Conservation (phyloP, 75 land plant genomes). For the Isoetes taiwanensis region DNA sequence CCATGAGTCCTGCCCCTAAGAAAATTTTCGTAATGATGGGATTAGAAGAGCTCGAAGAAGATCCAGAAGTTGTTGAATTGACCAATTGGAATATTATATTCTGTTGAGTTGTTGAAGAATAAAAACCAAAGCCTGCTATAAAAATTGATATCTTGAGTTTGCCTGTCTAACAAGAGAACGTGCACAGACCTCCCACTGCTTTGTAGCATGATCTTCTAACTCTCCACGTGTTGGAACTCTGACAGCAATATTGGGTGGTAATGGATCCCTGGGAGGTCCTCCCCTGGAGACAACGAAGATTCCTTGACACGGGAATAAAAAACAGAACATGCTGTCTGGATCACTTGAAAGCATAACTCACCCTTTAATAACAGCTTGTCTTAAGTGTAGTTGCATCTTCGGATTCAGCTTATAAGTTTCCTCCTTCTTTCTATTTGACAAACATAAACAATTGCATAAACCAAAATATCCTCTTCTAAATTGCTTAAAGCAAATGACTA, state of each 20-base stretch:
- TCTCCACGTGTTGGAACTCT: conserved; percentile 63
- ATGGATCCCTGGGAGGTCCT: conserved; percentile 65
- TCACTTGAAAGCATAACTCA: conserved; percentile 23
- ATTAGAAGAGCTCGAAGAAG: no score
- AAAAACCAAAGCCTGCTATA: background rate
- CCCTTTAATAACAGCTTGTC: conserved; percentile 54
- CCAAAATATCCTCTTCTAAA: background rate
- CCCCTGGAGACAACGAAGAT: conserved; percentile 31
- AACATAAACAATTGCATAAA: background rate
- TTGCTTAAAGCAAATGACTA: background rate
- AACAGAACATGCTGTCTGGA: background rate
- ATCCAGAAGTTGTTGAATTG: no score
- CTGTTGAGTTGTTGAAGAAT: no score
- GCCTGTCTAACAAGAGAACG: background rate
- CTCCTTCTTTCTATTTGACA: conserved; percentile 50
- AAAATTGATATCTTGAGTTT: background rate
- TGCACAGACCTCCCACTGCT: conserved; percentile 88
- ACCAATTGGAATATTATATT: no score
- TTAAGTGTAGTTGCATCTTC: conserved; percentile 64
- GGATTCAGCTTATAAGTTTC: conserved; percentile 59
- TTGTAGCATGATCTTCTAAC: conserved; percentile 65
- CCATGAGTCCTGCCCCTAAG: no score
- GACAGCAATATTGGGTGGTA: conserved; percentile 50
- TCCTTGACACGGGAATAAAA: background rate
- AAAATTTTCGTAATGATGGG: no score